Evolutionary conservation across 768 basidiomycete genomes (phyloP).

Genomic region (Tubosaeta sp.): DNA sequence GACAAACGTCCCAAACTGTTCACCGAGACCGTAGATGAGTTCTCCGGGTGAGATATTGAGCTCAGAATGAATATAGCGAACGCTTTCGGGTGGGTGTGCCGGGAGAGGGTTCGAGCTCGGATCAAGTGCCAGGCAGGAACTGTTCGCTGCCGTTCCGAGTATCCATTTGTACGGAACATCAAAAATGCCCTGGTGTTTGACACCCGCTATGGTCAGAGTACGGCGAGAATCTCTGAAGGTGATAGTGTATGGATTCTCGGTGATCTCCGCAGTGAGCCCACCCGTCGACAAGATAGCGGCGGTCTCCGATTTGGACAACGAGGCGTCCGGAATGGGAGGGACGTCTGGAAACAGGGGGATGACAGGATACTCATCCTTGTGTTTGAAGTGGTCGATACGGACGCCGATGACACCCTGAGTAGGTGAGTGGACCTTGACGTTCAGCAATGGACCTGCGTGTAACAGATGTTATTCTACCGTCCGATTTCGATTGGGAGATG

Average conservation of each 20-base stretch:
- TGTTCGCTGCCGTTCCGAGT: conserved; percentile 44
- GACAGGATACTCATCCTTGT: conserved; percentile 38
- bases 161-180: conserved; percentile 58
- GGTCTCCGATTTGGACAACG: conserved; percentile 25
- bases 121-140: conserved; percentile 54
- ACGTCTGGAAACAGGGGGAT: conserved; percentile 64
- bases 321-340: conserved; percentile 42
- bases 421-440: conserved; percentile 49
- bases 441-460: conserved; percentile 10
- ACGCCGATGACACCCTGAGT: conserved; percentile 54
- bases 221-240: conserved; percentile 47
- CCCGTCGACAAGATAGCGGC: conserved; percentile 40
- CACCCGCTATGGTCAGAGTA: conserved; percentile 36
- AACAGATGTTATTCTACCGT: neutral
- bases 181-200: conserved; percentile 51
- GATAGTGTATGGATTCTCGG: conserved; percentile 57
- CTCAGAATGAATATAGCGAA: conserved; percentile 52
- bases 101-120: conserved; percentile 55
- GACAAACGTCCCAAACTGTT: conserved; percentile 69
- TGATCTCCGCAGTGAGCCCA: conserved; percentile 49
- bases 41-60: conserved; percentile 66
- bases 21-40: conserved; percentile 69
- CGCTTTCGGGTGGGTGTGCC: conserved; percentile 35
- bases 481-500: neutral
- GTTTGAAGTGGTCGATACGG: conserved; percentile 51